Conservation (phyloP, 1,284 basidiomycete genomes). For the Apiotrichum siamense region DNA sequence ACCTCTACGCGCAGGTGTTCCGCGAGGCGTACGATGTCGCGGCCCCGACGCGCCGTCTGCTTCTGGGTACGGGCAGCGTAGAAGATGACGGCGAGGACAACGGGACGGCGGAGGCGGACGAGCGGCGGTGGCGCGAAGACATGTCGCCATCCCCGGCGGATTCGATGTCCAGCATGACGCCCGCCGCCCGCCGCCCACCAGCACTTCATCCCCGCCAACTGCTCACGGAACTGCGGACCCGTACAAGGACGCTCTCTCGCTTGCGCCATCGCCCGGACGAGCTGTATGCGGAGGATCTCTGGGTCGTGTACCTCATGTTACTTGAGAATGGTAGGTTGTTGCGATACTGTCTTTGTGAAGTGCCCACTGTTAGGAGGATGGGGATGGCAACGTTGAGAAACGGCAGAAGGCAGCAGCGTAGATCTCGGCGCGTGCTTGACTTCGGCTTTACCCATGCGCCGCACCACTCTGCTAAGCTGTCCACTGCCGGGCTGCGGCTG, state of each 20-base stretch:
- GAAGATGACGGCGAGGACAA: not conserved
- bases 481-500: too few relatives aligned
- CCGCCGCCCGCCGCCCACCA: not conserved
- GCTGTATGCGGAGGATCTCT: slow-evolving; percentile 49
- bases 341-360: not conserved
- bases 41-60: not conserved
- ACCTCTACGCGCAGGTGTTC: slow-evolving; percentile 60
- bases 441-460: too few relatives aligned
- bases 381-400: too few relatives aligned
- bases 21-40: slow-evolving; percentile 51
- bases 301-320: slow-evolving; percentile 59
- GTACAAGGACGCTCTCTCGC: slow-evolving; percentile 32
- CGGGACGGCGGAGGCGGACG: not conserved
- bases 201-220: slow-evolving; percentile 6
- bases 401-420: too few relatives aligned
- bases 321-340: slow-evolving; percentile 57
- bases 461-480: not conserved
- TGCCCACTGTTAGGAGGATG: not conserved
- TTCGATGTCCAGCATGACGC: not conserved
- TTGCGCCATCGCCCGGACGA: slow-evolving; percentile 13
- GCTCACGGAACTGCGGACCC: slow-evolving; percentile 33
- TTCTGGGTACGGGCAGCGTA: not conserved
- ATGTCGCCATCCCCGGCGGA: not conserved
- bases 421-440: too few relatives aligned
- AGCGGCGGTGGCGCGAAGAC: not conserved